Percentiles rank a stretch among this genome's conserved stretches.
Conservation (phyloP, 1,284 basidiomycete species). For the Caloboletus inedulis region DNA sequence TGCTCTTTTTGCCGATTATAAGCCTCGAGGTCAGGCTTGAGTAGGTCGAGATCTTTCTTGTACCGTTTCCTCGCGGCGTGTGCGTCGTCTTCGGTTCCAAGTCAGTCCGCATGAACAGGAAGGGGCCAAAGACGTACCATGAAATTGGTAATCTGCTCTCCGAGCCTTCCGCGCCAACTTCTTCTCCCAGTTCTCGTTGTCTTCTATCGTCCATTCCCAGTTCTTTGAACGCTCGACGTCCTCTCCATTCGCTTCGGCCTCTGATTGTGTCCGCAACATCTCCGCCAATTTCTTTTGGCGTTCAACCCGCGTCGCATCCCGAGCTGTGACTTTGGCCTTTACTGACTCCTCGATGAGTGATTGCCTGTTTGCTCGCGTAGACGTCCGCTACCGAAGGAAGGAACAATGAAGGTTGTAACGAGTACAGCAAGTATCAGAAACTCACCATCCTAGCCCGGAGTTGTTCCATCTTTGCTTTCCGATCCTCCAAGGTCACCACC, state of each 20-base stretch:
- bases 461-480: slow-evolving; percentile 73
- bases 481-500: slow-evolving; percentile 63
- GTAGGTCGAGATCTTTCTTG: slow-evolving; percentile 82
- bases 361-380: slow-evolving; percentile 76
- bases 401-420: not conserved
- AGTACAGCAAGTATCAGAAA: slow-evolving; percentile 11
- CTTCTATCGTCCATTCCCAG: slow-evolving; percentile 31
- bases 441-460: slow-evolving; percentile 77
- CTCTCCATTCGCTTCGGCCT: slow-evolving; percentile 86
- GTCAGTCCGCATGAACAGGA: slow-evolving; percentile 19
- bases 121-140: slow-evolving; percentile 46
- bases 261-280: slow-evolving; percentile 79
- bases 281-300: slow-evolving; percentile 88
- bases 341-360: slow-evolving; percentile 82
- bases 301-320: slow-evolving; percentile 79
- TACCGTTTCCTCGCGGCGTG: slow-evolving; percentile 87
- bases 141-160: slow-evolving; percentile 78
- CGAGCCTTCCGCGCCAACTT: slow-evolving; percentile 36
- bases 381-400: slow-evolving; percentile 55
- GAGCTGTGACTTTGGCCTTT: slow-evolving; percentile 68
- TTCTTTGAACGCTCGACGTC: slow-evolving; percentile 60
- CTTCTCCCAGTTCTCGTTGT: slow-evolving; percentile 31
- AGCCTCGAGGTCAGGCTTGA: slow-evolving; percentile 81
- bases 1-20: slow-evolving; percentile 89
- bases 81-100: slow-evolving; percentile 66